Percentiles rank a stretch among this genome's conserved stretches.
Evolutionary conservation across 1,139 yeast species (phyloP).

Genomic region (Magnusiomyces suaveolens): DNA sequence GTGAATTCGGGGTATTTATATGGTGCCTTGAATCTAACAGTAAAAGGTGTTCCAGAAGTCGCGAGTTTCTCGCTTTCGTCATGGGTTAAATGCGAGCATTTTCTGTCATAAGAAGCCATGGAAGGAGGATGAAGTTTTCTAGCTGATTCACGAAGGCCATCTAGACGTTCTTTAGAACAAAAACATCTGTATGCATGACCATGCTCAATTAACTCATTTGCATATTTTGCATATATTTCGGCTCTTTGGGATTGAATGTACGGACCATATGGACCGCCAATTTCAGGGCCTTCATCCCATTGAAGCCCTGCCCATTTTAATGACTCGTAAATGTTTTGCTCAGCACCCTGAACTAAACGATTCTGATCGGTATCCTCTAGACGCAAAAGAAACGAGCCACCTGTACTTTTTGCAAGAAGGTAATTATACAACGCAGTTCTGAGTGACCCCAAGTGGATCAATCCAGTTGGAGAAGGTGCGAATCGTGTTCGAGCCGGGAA

Average conservation of each 20-base stretch:
- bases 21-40: conserved; percentile 49
- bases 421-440: conserved; percentile 90
- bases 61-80: conserved; percentile 37
- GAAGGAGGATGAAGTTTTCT: conserved; percentile 73
- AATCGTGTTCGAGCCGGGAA: conserved; percentile 78
- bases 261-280: conserved; percentile 64
- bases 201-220: conserved; percentile 44
- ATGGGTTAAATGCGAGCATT: conserved; percentile 44
- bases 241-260: conserved; percentile 77
- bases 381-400: conserved; percentile 71
- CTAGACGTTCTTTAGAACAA: conserved; percentile 74
- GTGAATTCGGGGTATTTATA: conserved; percentile 51
- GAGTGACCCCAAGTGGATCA: conserved; percentile 80
- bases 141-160: conserved; percentile 60
- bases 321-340: conserved; percentile 63
- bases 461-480: conserved; percentile 98
- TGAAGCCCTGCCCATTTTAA: conserved; percentile 66
- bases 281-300: conserved; percentile 73
- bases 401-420: conserved; percentile 65
- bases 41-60: conserved; percentile 28
- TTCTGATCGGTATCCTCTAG: conserved; percentile 86
- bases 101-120: conserved; percentile 82
- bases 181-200: conserved; percentile 81
- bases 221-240: conserved; percentile 51
- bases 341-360: conserved; percentile 73